Evolutionary conservation across 139 green algal genomes (phyloP).

Genomic region (Tetraselmis striata): DNA sequence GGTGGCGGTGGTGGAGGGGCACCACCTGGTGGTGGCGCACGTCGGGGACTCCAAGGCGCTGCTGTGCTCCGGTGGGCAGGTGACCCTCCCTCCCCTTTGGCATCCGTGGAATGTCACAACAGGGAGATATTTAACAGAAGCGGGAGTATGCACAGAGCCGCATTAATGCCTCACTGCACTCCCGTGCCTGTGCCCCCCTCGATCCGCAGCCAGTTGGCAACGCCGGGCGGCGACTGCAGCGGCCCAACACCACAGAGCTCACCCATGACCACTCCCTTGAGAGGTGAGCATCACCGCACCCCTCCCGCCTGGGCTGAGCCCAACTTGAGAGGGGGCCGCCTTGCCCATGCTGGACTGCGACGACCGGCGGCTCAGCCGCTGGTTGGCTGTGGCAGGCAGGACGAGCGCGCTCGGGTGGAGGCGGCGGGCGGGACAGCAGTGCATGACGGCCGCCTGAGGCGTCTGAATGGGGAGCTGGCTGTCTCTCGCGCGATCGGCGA

Average conservation of each 20-base stretch:
- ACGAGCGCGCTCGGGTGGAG: conserved; percentile 28
- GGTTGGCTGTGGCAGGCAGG: conserved; percentile 3
- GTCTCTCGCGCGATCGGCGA: conserved; percentile 45
- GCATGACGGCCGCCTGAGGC: conserved; percentile 12
- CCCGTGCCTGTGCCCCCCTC: no score
- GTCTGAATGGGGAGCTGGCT: conserved; percentile 44
- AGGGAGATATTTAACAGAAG: neutral
- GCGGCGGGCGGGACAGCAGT: conserved; percentile 16
- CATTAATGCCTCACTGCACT: no score
- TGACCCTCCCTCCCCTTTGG: neutral
- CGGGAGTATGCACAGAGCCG: neutral
- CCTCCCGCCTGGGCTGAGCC: no score
- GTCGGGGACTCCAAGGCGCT: conserved; percentile 41
- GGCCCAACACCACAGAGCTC: neutral
- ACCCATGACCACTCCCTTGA: neutral
- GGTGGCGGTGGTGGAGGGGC: conserved; percentile 22
- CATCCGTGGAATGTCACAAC: neutral
- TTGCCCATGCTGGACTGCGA: no score
- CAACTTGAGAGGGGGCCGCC: no score
- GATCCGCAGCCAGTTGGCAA: no score
- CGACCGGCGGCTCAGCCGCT: neutral
- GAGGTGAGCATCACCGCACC: neutral
- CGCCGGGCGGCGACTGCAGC: no score
- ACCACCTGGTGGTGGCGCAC: conserved; percentile 23
- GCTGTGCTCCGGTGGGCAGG: conserved; percentile 19